These are phyloP conservation scores for Sporothrix globosa DNA, from an alignment of 2,329 filamentous ascomycete species.

Conservation along the genomic window DNA sequence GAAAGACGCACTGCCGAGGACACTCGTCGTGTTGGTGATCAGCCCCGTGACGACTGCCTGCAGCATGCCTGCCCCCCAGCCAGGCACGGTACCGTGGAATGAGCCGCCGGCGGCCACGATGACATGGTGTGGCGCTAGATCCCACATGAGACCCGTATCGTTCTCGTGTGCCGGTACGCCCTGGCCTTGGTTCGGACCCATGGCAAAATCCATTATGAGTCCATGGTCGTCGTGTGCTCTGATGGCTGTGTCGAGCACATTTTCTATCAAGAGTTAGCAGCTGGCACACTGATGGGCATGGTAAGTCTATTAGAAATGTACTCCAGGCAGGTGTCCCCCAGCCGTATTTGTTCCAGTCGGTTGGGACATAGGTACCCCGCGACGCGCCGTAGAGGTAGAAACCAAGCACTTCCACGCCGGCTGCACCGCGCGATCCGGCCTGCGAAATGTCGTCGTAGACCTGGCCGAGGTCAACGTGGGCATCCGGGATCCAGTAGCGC, in stretches of 20 bases:
- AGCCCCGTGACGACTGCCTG: not conserved
- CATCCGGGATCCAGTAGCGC: slow-evolving; percentile 20
- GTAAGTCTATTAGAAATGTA: not conserved
- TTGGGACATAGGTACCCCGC: not conserved
- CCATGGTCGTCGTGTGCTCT: not conserved
- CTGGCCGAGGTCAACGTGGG: not conserved
- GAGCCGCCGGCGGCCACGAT: not conserved
- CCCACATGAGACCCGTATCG: slow-evolving; percentile 5
- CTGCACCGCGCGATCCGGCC: slow-evolving; percentile 8
- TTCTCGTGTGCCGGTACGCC: slow-evolving; percentile 14
- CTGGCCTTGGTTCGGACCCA: slow-evolving; percentile 19
- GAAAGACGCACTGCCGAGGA: not conserved
- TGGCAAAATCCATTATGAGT: slow-evolving; percentile 1
- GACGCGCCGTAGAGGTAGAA: slow-evolving; percentile 12
- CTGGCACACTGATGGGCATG: not conserved
- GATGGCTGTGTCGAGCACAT: slow-evolving; percentile 2
- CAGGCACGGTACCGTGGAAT: not conserved
- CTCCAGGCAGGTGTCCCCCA: slow-evolving; percentile 21
- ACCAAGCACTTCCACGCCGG: not conserved
- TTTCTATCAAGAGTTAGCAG: not conserved
- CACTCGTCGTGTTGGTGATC: not conserved
- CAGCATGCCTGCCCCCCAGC: slow-evolving; percentile 6
- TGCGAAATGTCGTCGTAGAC: slow-evolving; percentile 20
- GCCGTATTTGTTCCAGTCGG: slow-evolving; percentile 16
- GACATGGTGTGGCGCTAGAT: not conserved